Evolutionary conservation across 306 rosid species (phyloP).

Genomic region (Fagus sylvatica): DNA sequence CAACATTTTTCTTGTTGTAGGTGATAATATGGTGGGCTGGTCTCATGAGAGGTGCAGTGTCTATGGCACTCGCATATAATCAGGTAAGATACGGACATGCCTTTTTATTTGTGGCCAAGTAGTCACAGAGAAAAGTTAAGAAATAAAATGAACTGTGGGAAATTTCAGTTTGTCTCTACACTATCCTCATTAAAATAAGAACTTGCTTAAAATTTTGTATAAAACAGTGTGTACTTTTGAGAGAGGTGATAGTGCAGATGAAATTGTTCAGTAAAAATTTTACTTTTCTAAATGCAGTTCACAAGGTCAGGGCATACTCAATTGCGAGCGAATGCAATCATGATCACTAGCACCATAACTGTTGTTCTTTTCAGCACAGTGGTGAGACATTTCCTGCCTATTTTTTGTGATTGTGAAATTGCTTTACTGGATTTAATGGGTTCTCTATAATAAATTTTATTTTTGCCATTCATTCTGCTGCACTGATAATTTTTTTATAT

Average conservation of each 20-base stretch:
- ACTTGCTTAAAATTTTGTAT: not conserved
- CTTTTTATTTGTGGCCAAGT: not conserved
- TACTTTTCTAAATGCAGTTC: slow-evolving; percentile 58
- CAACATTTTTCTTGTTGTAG: slow-evolving; percentile 39
- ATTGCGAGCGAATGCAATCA: slow-evolving; percentile 66
- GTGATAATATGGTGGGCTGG: slow-evolving; percentile 99
- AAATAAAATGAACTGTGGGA: slow-evolving; percentile 8
- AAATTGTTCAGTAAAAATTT: not conserved
- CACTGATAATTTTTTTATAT: not conserved
- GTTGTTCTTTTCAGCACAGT: slow-evolving; percentile 94
- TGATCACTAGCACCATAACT: slow-evolving; percentile 94
- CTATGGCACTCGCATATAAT: slow-evolving; percentile 96
- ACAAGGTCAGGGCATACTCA: slow-evolving; percentile 81
- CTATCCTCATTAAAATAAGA: not conserved
- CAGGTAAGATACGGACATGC: slow-evolving; percentile 53
- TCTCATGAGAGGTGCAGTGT: slow-evolving; percentile 99
- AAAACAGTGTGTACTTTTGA: not conserved
- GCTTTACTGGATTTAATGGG: not conserved
- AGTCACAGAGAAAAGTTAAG: not conserved
- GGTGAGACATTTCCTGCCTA: slow-evolving; percentile 48
- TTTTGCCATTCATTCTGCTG: slow-evolving; percentile 2
- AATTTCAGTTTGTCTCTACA: not conserved
- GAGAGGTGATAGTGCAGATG: not conserved
- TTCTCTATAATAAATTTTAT: not conserved
- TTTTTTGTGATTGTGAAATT: slow-evolving; percentile 13